Base-by-base conservation (phyloP, 257 asterid genomes). In the Fraxinus cuspidata region DNA sequence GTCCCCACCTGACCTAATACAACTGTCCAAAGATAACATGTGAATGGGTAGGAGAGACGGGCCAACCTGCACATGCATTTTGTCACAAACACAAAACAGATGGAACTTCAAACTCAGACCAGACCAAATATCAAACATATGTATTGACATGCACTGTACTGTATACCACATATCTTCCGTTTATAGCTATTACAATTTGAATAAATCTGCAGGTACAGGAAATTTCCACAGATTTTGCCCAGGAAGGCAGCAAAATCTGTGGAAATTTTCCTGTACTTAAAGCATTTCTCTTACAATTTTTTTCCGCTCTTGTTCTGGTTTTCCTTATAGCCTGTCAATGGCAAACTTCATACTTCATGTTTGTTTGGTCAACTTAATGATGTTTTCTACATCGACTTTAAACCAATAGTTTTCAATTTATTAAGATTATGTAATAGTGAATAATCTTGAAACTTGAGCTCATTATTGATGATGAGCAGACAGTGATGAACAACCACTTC, bases 401-500 rank as follows among this genome's bases (percentile, higher is more conserved):
- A 37, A 37, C 42, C 42, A 37, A 37, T 3, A 37, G 10, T 37
- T 37, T 37, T 37, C 40, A 6, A 37, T 7, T 37, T 37, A 37
- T 37, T 37, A 37, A 37, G 8, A 37, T 37, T 10, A 37, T 8
- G 42, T 8, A 2, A 67, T 19, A 42, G 12, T 16, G 42, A 77
- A 38, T 44, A 73, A 67, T 63, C 69, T 75, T 75, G 74, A 81
- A 74, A 80, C 65, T 64, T 69, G 85, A 73, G 86, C 75, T 81
- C 83, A 84, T 84, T 63, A 84, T 80, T 88, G 88, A 79, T 85
- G 85, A 84, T 81, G 76, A 84, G 72, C 51, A 32, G 56, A 71
- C 16, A 63, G 73, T 63, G 77, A 64, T 72, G 75, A 77, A 21
- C 35, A 70, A 74, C 56, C 72, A 58, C 76, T 76, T 72, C 79